Percentiles rank a stretch among this genome's conserved stretches.
Evolutionary conservation across 1,139 yeast genomes (phyloP).

Genomic region (Diutina neorugosa): DNA sequence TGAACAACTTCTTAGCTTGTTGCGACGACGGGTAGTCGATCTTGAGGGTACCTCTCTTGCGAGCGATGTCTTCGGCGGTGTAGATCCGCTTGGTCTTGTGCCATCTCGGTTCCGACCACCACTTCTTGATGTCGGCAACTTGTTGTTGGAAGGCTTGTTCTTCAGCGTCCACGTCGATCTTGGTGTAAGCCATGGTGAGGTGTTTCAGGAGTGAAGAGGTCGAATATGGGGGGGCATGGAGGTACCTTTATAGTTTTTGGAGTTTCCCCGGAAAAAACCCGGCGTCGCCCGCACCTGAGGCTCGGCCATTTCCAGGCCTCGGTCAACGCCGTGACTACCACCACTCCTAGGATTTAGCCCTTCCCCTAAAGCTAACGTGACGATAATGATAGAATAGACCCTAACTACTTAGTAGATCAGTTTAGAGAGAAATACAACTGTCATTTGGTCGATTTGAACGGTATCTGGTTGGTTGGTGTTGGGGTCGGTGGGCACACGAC

Average conservation of each 20-base stretch:
- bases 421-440: too few relatives aligned
- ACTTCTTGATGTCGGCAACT: slow-evolving; percentile 59
- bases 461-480: background rate
- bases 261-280: slow-evolving; percentile 4
- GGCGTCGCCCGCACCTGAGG: background rate
- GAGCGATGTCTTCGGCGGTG: slow-evolving; percentile 79
- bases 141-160: slow-evolving; percentile 56
- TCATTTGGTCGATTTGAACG: too few relatives aligned
- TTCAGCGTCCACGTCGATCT: slow-evolving; percentile 47
- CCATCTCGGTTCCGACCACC: slow-evolving; percentile 97
- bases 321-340: too few relatives aligned
- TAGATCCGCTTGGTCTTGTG: slow-evolving; percentile 77
- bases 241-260: background rate
- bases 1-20: slow-evolving; percentile 75
- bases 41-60: slow-evolving; percentile 69
- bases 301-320: too few relatives aligned
- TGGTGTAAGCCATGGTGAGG: slow-evolving; percentile 32
- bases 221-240: background rate
- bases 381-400: too few relatives aligned
- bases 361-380: background rate
- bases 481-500: background rate
- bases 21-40: slow-evolving; percentile 63
- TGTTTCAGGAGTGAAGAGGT: background rate
- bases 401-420: too few relatives aligned
- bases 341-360: too few relatives aligned